Conservation (phyloP, 2,329 filamentous ascomycete genomes). For the Tolypocladium tropicale region DNA sequence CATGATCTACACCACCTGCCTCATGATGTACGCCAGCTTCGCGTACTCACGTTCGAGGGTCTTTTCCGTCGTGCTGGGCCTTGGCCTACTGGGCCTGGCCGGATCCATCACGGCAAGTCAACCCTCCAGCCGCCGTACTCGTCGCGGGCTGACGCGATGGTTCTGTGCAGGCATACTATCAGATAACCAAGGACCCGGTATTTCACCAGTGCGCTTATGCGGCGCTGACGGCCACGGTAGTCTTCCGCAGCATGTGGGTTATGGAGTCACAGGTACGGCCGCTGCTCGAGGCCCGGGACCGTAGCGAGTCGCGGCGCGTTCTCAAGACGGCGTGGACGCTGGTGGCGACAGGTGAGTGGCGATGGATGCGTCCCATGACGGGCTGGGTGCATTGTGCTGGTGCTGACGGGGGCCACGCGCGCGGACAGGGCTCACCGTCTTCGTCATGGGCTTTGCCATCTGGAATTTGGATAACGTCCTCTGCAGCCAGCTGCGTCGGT, state of each 20-base stretch:
- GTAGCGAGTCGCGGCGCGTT: slow-evolving; percentile 34
- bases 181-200: slow-evolving; percentile 68
- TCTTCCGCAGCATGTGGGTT: slow-evolving; percentile 64
- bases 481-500: slow-evolving; percentile 53
- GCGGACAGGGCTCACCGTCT: slow-evolving; percentile 42
- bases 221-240: slow-evolving; percentile 57
- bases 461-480: slow-evolving; percentile 76
- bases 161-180: slow-evolving; percentile 44
- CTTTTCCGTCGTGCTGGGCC: slow-evolving; percentile 43
- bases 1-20: slow-evolving; percentile 50
- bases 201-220: slow-evolving; percentile 80
- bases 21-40: slow-evolving; percentile 58
- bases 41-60: slow-evolving; percentile 49
- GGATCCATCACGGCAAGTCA: slow-evolving; percentile 60
- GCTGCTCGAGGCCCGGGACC: slow-evolving; percentile 32
- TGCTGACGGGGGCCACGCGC: not conserved
- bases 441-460: slow-evolving; percentile 63
- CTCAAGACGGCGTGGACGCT: slow-evolving; percentile 65
- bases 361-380: not conserved
- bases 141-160: not conserved
- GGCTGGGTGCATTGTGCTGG: not conserved
- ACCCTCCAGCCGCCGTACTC: no score
- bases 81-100: slow-evolving; percentile 44
- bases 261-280: slow-evolving; percentile 48
- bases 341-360: slow-evolving; percentile 40